These are phyloP conservation scores for Dioszegia aurantiaca DNA, from an alignment of 768 basidiomycete species.

Conservation along the genomic window DNA sequence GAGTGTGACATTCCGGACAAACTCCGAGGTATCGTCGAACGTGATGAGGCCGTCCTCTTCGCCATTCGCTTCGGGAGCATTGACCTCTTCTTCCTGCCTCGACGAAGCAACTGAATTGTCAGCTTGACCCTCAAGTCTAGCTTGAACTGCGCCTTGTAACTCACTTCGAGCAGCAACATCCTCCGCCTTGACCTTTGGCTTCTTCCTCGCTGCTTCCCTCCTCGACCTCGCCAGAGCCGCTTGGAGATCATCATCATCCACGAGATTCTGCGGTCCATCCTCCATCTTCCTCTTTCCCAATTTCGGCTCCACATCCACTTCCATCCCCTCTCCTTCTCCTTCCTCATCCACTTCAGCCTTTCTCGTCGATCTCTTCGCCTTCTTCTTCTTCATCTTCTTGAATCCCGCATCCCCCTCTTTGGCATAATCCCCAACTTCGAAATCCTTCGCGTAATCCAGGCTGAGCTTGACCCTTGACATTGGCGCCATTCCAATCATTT, in stretches of 20 bases:
- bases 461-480: conserved; percentile 59
- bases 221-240: conserved; percentile 82
- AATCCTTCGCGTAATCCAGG: conserved; percentile 87
- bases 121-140: neutral
- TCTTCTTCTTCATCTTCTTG: conserved; percentile 96
- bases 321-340: conserved; percentile 62
- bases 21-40: conserved; percentile 96
- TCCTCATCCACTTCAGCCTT: conserved; percentile 62
- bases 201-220: conserved; percentile 72
- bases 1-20: conserved; percentile 65
- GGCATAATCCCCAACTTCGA: conserved; percentile 80
- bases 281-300: conserved; percentile 60
- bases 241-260: conserved; percentile 98
- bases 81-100: conserved; percentile 54
- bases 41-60: conserved; percentile 61
- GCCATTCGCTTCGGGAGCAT: conserved; percentile 51
- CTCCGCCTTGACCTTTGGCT: conserved; percentile 74
- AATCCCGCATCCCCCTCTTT: conserved; percentile 90
- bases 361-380: conserved; percentile 72
- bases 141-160: conserved; percentile 39
- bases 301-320: conserved; percentile 72
- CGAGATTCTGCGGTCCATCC: conserved; percentile 81
- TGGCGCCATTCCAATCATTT: conserved; percentile 68
- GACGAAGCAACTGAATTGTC: conserved; percentile 35
- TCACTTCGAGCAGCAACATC: conserved; percentile 74